Percentiles rank a stretch among this genome's conserved stretches.
Evolutionary conservation across 495 filamentous ascomycete genomes (phyloP).

Genomic region (Clavariopsis aquatica): DNA sequence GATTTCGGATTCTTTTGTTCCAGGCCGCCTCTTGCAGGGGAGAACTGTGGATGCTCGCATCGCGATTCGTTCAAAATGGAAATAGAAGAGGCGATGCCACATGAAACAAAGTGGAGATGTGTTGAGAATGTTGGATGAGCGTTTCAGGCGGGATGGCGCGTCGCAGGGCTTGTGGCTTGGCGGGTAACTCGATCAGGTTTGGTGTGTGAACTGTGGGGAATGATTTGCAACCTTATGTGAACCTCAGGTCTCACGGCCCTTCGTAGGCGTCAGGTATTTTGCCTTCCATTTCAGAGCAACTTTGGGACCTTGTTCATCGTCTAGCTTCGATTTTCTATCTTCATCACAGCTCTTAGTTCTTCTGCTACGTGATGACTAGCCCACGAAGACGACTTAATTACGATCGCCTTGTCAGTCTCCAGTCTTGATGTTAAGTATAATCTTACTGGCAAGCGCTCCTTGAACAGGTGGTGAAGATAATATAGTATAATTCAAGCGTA

Average conservation of each 20-base stretch:
- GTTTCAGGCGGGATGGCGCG: background rate
- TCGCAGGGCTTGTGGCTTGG: background rate
- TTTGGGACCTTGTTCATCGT: too few species aligned
- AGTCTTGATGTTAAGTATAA: too few species aligned
- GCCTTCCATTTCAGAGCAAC: too few species aligned
- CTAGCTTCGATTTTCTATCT: too few species aligned
- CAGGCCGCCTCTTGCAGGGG: background rate
- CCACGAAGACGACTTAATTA: too few species aligned
- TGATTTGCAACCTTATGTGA: background rate
- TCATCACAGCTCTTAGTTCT: too few species aligned
- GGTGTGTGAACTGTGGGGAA: background rate
- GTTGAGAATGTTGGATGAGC: constrained; percentile 3
- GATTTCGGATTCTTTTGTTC: background rate
- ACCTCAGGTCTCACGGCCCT: constrained; percentile 1
- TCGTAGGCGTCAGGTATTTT: too few species aligned
- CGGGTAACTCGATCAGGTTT: background rate
- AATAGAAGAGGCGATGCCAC: background rate
- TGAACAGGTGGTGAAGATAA: too few species aligned
- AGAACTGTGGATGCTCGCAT: background rate
- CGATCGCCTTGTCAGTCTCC: too few species aligned
- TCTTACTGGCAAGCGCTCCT: too few species aligned
- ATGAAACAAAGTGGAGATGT: background rate
- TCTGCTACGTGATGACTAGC: too few species aligned
- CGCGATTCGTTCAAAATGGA: background rate
- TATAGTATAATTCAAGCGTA: too few species aligned